Evolutionary conservation across 2,329 filamentous ascomycete species (phyloP).

Genomic region (Beauveria bassiana): DNA sequence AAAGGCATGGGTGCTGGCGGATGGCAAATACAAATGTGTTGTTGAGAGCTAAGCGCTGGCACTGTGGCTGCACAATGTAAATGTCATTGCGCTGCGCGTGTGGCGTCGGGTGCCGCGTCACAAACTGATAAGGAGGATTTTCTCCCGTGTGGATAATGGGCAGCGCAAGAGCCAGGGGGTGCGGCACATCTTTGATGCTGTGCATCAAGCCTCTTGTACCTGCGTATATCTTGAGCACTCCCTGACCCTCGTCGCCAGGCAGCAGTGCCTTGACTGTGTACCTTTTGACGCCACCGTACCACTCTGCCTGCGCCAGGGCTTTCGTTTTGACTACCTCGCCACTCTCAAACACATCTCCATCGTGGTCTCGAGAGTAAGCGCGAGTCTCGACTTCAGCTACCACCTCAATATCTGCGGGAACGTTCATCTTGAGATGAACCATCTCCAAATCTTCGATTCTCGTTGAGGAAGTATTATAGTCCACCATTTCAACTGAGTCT

Average conservation of each 20-base stretch:
- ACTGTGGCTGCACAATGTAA: conserved; percentile 95
- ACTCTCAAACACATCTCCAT: conserved; percentile 90
- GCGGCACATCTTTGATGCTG: conserved; percentile 91
- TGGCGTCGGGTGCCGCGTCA: conserved; percentile 87
- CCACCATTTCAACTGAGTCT: conserved; percentile 67
- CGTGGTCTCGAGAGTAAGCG: conserved; percentile 69
- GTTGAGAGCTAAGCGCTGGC: conserved; percentile 77
- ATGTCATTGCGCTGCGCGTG: conserved; percentile 97
- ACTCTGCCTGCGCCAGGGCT: conserved; percentile 84
- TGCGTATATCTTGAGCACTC: conserved; percentile 82
- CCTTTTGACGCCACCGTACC: conserved; percentile 78
- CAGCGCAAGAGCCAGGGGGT: conserved; percentile 81
- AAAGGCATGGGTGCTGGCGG: conserved; percentile 74
- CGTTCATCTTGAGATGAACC: conserved; percentile 79
- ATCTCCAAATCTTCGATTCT: conserved; percentile 89
- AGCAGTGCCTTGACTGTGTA: conserved; percentile 91
- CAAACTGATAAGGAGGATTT: conserved; percentile 90
- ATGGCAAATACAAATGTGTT: conserved; percentile 98
- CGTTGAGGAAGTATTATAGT: conserved; percentile 83
- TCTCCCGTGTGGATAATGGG: conserved; percentile 85
- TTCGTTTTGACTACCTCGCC: conserved; percentile 80
- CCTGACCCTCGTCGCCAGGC: conserved; percentile 85
- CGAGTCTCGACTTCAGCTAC: conserved; percentile 87
- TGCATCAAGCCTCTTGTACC: conserved; percentile 96
- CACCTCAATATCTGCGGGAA: conserved; percentile 84